Evolutionary conservation across 2,329 filamentous ascomycete species (phyloP), one percentile per base, ranked within the genome.

Genomic region (Aspergillus sp.): DNA sequence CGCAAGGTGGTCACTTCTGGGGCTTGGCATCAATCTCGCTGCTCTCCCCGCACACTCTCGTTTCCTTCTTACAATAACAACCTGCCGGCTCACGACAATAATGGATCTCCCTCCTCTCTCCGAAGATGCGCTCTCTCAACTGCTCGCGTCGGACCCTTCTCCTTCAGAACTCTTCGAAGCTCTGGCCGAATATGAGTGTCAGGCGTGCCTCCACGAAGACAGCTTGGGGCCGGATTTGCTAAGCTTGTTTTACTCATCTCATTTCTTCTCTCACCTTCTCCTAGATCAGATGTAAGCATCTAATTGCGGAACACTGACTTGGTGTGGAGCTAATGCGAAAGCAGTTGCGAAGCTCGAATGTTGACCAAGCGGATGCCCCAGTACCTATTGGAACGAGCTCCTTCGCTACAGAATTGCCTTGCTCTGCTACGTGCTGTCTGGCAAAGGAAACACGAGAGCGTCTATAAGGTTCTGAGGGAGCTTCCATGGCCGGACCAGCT

Each of bases 1-100:
- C 52, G 56, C 57, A 57, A 61, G 58, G 57, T 61, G 58, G 57
- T 61, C 58, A 57, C 53, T 60, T 58, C 43, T 41, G 40, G 40
- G 45, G 49, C 59, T 62, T 62, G 58, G 58, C 58, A 42, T 41
- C 43, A 45, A 40, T 39, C 13, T 28, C 27, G n/a, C 11, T n/a
- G 11, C 8, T 24, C 19, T 22, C 19, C 19, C 17, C 31, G 20
- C 30, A 24, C 19, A 5, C 26, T 26, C 15, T 8, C 8, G 16
- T 27, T 13, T 26, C 22, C 16, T 17, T 22, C n/a, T n/a, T 22
- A 10, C 19, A 22, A 22, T 10, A 6, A 22, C 19, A 22, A 22
- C 10, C 19, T 6, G 19, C 19, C 10, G 13, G 26, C 29, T 12
- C 26, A 35, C 15, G 15, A n/a, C n/a, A n/a, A n/a, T n/a, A n/a